These are phyloP conservation scores for Chenopodium formosanum DNA, from an alignment of 148 eudicot species.

Conservation along the genomic window DNA sequence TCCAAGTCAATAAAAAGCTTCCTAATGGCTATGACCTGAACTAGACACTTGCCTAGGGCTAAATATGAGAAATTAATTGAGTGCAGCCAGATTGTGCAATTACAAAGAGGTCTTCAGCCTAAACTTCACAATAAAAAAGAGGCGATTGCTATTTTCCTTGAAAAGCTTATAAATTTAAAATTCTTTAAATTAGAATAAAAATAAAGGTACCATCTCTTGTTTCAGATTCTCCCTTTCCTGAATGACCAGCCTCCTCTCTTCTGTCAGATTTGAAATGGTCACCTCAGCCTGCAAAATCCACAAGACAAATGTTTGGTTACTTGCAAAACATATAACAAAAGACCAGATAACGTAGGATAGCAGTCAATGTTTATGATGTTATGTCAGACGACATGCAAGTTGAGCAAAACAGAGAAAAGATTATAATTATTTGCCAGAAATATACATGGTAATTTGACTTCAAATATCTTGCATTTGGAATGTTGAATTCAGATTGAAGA, in stretches of 20 bases:
- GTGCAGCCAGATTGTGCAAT: background rate
- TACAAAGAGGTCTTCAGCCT: background rate
- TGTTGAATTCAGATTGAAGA: background rate
- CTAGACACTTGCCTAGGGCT: background rate
- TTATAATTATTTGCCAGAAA: background rate
- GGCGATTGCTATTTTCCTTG: background rate
- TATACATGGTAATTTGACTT: background rate
- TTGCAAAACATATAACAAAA: background rate
- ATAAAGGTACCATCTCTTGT: constrained; percentile 59
- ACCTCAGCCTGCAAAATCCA: constrained; percentile 57
- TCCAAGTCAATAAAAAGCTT: background rate
- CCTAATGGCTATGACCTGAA: background rate
- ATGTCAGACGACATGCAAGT: background rate
- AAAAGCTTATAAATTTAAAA: background rate
- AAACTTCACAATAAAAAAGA: background rate
- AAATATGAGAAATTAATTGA: background rate
- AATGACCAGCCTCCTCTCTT: constrained; percentile 54
- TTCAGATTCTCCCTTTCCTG: constrained; percentile 55
- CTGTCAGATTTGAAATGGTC: constrained; percentile 57
- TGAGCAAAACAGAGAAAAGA: background rate
- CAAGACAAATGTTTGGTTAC: constrained; percentile 1
- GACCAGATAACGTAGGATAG: background rate
- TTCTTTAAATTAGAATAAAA: background rate
- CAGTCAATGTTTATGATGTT: background rate
- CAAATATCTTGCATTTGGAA: background rate